A percentile compares a stretch with the other conserved stretches of the same genome.
Evolutionary conservation across 495 filamentous ascomycete genomes (phyloP).

Genomic region (Bryoglossum gracile): DNA sequence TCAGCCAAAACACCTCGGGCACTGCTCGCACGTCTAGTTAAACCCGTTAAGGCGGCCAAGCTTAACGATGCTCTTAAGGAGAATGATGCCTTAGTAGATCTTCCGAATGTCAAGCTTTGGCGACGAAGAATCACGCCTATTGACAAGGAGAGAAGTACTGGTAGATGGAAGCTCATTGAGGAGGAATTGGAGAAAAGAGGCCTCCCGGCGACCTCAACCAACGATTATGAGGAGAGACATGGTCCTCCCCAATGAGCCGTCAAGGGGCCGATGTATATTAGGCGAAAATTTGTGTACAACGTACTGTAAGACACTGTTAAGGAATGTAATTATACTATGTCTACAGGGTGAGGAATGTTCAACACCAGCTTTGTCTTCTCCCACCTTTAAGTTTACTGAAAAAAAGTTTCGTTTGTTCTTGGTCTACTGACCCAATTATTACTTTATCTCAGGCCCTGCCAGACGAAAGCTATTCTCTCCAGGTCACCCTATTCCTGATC

Average conservation of each 20-base stretch:
- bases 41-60: constrained; percentile 53
- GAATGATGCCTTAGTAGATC: constrained; percentile 34
- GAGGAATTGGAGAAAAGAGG: constrained; percentile 58
- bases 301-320: background rate
- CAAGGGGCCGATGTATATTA: background rate
- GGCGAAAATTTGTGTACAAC: background rate
- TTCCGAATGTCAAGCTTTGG: constrained; percentile 67
- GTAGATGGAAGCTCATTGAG: constrained; percentile 80
- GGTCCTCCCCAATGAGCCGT: too few species aligned
- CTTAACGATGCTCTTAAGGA: constrained; percentile 37
- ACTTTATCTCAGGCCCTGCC: background rate
- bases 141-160: constrained; percentile 66
- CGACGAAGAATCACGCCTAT: constrained; percentile 52
- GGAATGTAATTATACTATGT: background rate
- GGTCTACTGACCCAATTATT: background rate
- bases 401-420: background rate
- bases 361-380: background rate
- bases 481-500: too few species aligned
- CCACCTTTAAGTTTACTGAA: background rate
- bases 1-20: constrained; percentile 44
- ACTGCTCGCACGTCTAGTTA: constrained; percentile 46
- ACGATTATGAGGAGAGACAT: too few species aligned
- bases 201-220: constrained; percentile 41
- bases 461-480: too few species aligned
- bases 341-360: background rate